A percentile compares a stretch with the other conserved stretches of the same genome.
phyloP scores from a whole-genome alignment of 1,284 basidiomycete species.

The Golubevia sp. region DNA sequence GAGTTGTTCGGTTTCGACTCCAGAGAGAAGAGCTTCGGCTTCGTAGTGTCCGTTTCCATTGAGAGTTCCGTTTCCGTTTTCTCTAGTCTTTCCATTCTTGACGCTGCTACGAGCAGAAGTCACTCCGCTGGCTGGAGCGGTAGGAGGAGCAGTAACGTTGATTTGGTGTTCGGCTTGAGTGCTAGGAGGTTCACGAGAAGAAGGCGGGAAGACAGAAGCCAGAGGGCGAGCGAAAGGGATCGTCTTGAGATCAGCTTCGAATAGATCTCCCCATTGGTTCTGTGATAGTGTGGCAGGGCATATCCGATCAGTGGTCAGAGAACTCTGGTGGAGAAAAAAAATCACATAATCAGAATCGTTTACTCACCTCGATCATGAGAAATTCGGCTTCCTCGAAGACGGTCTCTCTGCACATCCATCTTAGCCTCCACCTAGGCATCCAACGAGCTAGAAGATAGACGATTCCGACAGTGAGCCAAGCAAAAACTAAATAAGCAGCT shows the following conservation, averaged over 20 bases:
- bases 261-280: constrained; percentile 59
- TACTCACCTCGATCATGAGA: constrained; percentile 38
- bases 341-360: background rate
- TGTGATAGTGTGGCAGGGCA: background rate
- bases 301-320: constrained; percentile 9
- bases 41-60: constrained; percentile 5
- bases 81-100: constrained; percentile 18
- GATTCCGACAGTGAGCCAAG: constrained; percentile 46
- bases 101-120: constrained; percentile 30
- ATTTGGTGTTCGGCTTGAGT: constrained; percentile 47
- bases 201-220: constrained; percentile 50
- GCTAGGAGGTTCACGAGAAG: constrained; percentile 47
- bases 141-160: no score
- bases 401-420: constrained; percentile 36
- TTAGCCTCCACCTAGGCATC: constrained; percentile 47
- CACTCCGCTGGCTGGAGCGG: background rate
- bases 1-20: constrained; percentile 48
- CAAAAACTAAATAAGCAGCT: constrained; percentile 37
- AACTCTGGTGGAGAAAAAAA: background rate
- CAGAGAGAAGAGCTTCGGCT: constrained; percentile 29
- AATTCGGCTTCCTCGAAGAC: constrained; percentile 54
- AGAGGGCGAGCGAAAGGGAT: constrained; percentile 55
- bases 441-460: constrained; percentile 52
- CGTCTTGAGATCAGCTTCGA: constrained; percentile 29
- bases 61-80: constrained; percentile 1